Evolutionary conservation across 495 filamentous ascomycete species (phyloP).

Genomic region (Podospora anserina): DNA sequence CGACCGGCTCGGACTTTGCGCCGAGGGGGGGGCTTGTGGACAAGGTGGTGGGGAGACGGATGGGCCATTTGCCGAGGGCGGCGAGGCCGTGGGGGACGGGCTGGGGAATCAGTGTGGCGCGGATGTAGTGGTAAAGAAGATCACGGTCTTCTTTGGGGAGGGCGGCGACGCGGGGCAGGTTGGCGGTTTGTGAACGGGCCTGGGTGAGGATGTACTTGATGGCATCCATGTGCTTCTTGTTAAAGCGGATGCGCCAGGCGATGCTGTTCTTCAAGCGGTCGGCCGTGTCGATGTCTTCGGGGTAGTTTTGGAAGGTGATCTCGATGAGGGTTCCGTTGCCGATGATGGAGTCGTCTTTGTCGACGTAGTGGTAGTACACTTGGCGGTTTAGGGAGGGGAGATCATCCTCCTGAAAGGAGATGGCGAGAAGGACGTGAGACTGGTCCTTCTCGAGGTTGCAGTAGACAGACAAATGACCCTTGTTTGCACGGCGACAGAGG

Average conservation of each 20-base stretch:
- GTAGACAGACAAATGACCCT: neutral
- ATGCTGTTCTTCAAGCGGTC: neutral
- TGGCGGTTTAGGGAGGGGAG: slow-evolving; percentile 1
- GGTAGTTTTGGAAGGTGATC: neutral
- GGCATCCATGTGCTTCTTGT: neutral
- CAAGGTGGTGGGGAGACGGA: neutral
- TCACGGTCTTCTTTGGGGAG: neutral
- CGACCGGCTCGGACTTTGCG: neutral
- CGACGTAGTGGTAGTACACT: slow-evolving; percentile 11
- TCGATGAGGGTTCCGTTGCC: neutral
- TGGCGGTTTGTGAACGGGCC: neutral
- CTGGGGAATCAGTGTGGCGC: neutral
- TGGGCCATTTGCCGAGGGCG: neutral
- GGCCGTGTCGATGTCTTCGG: neutral
- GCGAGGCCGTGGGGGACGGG: neutral
- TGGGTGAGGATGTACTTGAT: neutral
- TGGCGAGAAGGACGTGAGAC: neutral
- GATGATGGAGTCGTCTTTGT: neutral
- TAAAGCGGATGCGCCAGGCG: neutral
- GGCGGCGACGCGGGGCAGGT: neutral
- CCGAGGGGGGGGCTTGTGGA: neutral
- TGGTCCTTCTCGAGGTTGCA: neutral
- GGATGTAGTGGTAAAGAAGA: neutral
- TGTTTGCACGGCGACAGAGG: neutral
- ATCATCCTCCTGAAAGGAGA: neutral